Evolutionary conservation across 1,284 basidiomycete species (phyloP).

Genomic region (Ustilago tritici): DNA sequence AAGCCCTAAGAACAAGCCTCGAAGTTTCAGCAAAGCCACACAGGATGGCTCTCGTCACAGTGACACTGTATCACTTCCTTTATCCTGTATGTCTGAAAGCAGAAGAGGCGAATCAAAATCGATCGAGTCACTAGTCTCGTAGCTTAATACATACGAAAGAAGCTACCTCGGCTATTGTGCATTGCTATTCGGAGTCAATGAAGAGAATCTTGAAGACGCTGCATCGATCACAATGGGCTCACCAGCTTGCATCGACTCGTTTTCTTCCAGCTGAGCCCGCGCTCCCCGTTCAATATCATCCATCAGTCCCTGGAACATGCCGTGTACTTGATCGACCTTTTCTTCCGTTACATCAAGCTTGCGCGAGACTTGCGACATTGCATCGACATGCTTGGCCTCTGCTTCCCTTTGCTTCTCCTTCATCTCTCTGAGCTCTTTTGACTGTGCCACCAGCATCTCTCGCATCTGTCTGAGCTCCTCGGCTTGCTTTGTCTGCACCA

Average conservation of each 20-base stretch:
- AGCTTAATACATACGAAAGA: background rate
- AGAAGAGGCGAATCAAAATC: background rate
- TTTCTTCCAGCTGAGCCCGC: slow-evolving; percentile 21
- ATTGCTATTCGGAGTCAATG: background rate
- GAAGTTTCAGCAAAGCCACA: background rate
- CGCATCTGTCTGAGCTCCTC: background rate
- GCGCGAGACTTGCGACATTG: background rate
- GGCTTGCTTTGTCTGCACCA: slow-evolving; percentile 2
- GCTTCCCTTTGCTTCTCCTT: background rate
- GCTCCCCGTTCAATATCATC: slow-evolving; percentile 36
- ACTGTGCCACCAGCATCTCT: background rate
- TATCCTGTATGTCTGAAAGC: background rate
- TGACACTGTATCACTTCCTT: background rate
- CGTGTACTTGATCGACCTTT: slow-evolving; percentile 12
- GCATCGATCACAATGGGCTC: slow-evolving; percentile 3
- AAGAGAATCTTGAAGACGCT: background rate
- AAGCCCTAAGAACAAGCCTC: background rate
- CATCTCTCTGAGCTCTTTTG: background rate
- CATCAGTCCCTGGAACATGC: slow-evolving; percentile 18
- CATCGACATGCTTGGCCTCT: background rate
- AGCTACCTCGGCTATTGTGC: background rate
- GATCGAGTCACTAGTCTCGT: background rate
- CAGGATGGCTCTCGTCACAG: background rate
- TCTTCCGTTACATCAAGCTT: slow-evolving; percentile 6
- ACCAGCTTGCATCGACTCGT: slow-evolving; percentile 7